A percentile compares a stretch with the other conserved stretches of the same genome.
phyloP scores from a whole-genome alignment of 352 stramenopile genomes.

The Pythium guiyangense region DNA sequence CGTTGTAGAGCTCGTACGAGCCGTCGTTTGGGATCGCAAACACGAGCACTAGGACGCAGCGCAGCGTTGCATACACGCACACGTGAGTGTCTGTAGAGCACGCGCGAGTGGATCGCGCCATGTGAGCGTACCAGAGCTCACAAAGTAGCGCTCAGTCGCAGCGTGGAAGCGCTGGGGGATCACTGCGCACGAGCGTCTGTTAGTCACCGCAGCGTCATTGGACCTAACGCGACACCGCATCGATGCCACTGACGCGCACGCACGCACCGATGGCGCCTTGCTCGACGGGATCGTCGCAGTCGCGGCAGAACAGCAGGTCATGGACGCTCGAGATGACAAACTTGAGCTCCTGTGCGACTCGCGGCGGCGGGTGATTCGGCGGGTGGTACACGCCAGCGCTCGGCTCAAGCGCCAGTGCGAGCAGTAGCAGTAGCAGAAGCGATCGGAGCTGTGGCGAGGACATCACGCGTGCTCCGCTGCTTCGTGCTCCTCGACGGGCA shows the following conservation, averaged over 20 bases:
- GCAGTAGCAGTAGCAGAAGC: neutral
- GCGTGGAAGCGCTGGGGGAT: constrained; percentile 9
- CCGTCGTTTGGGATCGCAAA: constrained; percentile 17
- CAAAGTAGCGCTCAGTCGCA: neutral
- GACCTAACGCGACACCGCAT: too few relatives aligned
- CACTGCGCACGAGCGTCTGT: neutral
- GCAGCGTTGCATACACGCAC: neutral
- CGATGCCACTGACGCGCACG: too few relatives aligned
- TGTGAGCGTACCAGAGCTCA: constrained; percentile 6
- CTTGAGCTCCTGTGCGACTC: constrained; percentile 5
- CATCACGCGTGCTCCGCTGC: too few relatives aligned
- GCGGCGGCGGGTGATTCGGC: neutral
- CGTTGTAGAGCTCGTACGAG: constrained; percentile 13
- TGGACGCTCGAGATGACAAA: constrained; percentile 17
- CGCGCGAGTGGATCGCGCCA: neutral
- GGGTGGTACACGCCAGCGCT: constrained; percentile 1
- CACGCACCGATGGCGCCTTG: constrained; percentile 19
- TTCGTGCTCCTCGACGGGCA: too few relatives aligned
- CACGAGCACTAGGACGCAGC: constrained; percentile 8
- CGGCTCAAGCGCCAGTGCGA: neutral
- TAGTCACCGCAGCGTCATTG: too few relatives aligned
- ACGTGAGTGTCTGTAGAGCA: neutral
- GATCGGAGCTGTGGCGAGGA: neutral
- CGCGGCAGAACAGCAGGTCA: constrained; percentile 20
- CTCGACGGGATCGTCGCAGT: constrained; percentile 16